These are phyloP conservation scores for Verruconis gallopava DNA, from an alignment of 2,329 filamentous ascomycete species.

Conservation along the genomic window DNA sequence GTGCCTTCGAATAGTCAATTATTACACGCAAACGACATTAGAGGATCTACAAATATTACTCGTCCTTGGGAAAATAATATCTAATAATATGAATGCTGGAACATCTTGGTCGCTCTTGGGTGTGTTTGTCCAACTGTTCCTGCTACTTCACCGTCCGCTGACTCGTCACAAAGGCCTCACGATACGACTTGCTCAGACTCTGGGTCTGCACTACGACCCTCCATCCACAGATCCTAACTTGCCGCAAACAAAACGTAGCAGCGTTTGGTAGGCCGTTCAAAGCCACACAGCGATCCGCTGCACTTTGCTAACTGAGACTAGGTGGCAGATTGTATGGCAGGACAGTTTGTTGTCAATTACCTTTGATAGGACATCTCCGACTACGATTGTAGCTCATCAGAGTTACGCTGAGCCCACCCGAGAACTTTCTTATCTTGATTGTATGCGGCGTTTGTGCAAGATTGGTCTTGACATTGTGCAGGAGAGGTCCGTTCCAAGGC, in stretches of 20 bases:
- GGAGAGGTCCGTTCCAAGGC: slow-evolving; percentile 40
- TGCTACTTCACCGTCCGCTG: not conserved
- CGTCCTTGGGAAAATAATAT: slow-evolving; percentile 49
- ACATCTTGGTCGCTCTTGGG: slow-evolving; percentile 48
- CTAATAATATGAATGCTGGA: slow-evolving; percentile 52
- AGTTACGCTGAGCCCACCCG: slow-evolving; percentile 27
- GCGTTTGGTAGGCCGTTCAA: slow-evolving; percentile 26
- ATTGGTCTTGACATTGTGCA: slow-evolving; percentile 48
- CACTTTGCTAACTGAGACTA: not conserved
- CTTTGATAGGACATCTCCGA: slow-evolving; percentile 45
- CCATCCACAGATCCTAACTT: slow-evolving; percentile 39
- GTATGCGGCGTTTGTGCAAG: slow-evolving; percentile 42
- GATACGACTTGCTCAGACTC: slow-evolving; percentile 45
- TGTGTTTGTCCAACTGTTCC: not conserved
- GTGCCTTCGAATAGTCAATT: slow-evolving; percentile 50
- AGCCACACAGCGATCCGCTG: too few relatives aligned
- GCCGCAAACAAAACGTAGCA: slow-evolving; percentile 24
- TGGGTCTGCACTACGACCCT: slow-evolving; percentile 47
- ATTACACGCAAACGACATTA: slow-evolving; percentile 46
- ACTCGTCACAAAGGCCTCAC: slow-evolving; percentile 30
- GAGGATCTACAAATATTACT: slow-evolving; percentile 50
- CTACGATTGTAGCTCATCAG: slow-evolving; percentile 33
- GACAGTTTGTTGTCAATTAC: slow-evolving; percentile 51
- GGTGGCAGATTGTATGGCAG: slow-evolving; percentile 51
- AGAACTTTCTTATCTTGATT: slow-evolving; percentile 44